A percentile compares a stretch with the other conserved stretches of the same genome.
Evolutionary conservation across 805 yeast species (phyloP).

Genomic region (Kluyveromyces lactis): DNA sequence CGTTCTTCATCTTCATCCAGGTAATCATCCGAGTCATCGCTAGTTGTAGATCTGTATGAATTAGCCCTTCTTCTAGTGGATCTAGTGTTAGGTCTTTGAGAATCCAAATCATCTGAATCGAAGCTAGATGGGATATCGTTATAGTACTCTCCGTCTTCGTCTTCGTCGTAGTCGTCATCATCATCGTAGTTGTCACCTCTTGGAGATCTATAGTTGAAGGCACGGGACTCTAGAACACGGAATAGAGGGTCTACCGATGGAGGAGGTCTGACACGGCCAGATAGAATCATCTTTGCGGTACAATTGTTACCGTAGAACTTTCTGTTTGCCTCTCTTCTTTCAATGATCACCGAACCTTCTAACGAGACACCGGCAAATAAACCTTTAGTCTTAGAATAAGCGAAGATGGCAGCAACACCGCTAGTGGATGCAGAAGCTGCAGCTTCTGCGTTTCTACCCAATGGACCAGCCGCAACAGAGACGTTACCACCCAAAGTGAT

Average conservation of each 20-base stretch:
- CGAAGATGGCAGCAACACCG: conserved; percentile 81
- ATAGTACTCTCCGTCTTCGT: conserved; percentile 62
- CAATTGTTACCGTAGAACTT: conserved; percentile 86
- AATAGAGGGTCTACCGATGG: conserved; percentile 82
- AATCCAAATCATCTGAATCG: conserved; percentile 28
- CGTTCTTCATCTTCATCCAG: conserved; percentile 35
- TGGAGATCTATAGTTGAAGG: conserved; percentile 51
- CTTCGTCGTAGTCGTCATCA: conserved; percentile 59
- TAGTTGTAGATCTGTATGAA: conserved; percentile 15
- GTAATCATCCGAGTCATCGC: conserved; percentile 22
- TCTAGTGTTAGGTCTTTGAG: conserved; percentile 20
- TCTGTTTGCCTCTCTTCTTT: conserved; percentile 93
- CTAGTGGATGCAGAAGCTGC: conserved; percentile 89
- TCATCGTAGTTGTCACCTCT: conserved; percentile 41
- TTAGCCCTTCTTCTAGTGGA: conserved; percentile 24
- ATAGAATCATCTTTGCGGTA: conserved; percentile 76
- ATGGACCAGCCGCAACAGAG: conserved; percentile 94
- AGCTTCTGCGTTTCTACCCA: conserved; percentile 96
- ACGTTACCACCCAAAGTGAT: conserved; percentile 92
- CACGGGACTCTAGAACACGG: conserved; percentile 79
- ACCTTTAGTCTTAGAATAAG: conserved; percentile 95
- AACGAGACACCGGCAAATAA: conserved; percentile 94
- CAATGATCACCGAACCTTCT: conserved; percentile 94
- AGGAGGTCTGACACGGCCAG: conserved; percentile 89
- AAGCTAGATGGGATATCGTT: conserved; percentile 45